Percentiles rank a stretch among this genome's conserved stretches.
Conservation (phyloP, 2,329 filamentous ascomycete species). For the Trichoderma asperellum region DNA sequence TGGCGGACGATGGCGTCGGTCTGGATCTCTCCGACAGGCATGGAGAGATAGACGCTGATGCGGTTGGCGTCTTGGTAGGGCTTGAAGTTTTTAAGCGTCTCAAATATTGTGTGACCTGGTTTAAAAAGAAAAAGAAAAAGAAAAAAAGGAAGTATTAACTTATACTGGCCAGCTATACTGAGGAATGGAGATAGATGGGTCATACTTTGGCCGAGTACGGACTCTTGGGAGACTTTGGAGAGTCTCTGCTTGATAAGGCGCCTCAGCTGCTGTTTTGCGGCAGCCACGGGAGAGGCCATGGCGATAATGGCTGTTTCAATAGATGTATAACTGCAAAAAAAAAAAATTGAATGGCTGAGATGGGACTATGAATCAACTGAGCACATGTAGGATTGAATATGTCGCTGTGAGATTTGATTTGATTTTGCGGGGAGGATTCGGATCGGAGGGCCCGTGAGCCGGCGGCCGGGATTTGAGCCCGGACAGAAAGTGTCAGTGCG, state of each 20-base stretch:
- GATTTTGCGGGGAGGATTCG: conserved; percentile 10
- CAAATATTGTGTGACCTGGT: conserved; percentile 68
- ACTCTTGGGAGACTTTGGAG: conserved; percentile 62
- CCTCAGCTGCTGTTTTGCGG: conserved; percentile 77
- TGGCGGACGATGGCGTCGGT: conserved; percentile 81
- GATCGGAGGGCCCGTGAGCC: conserved; percentile 23
- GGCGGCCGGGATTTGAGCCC: conserved; percentile 4
- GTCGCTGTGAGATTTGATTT: neutral
- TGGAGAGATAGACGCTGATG: conserved; percentile 89
- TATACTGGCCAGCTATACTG: neutral
- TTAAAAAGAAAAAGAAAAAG: neutral
- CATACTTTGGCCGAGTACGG: conserved; percentile 72
- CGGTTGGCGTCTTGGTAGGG: conserved; percentile 76
- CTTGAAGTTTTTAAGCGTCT: conserved; percentile 65
- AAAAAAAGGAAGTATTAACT: neutral
- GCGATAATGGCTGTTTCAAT: neutral
- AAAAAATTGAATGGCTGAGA: neutral
- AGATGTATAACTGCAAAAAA: neutral
- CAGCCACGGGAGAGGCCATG: conserved; percentile 60
- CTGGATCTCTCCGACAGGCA: conserved; percentile 85
- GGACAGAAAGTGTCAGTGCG: neutral
- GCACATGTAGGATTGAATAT: neutral
- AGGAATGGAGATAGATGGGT: neutral
- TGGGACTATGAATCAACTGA: neutral
- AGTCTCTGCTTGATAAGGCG: conserved; percentile 70